These are phyloP conservation scores for Cladophialophora psammophila DNA, from an alignment of 2,329 filamentous ascomycete genomes.

Conservation along the genomic window DNA sequence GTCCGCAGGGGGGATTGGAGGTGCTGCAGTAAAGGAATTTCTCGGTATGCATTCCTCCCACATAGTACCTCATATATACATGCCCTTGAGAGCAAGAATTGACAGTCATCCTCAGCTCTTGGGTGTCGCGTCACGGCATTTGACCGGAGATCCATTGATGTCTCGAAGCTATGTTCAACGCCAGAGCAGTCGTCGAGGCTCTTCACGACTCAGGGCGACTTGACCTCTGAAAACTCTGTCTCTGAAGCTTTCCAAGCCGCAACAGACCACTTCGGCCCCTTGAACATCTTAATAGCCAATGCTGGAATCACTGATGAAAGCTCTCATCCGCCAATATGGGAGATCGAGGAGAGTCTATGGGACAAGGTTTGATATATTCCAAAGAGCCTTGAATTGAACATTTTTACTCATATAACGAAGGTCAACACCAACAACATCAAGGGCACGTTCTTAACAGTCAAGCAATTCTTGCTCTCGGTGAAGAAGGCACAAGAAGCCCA, in stretches of 20 bases:
- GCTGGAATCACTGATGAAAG: constrained; percentile 61
- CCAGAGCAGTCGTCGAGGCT: constrained; percentile 47
- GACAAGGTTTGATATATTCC: constrained; percentile 49
- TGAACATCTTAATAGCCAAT: constrained; percentile 62
- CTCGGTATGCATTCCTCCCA: constrained; percentile 50
- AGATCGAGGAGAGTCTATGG: constrained; percentile 60
- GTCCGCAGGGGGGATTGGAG: constrained; percentile 61
- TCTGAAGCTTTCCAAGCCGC: constrained; percentile 47
- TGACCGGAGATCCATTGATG: constrained; percentile 52
- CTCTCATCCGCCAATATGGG: constrained; percentile 60
- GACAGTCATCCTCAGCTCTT: constrained; percentile 49
- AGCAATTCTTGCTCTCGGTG: constrained; percentile 60
- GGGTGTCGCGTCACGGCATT: constrained; percentile 64
- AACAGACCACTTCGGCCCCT: constrained; percentile 54
- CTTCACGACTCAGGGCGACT: constrained; percentile 56
- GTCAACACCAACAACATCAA: constrained; percentile 59
- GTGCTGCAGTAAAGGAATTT: constrained; percentile 60
- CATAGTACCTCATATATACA: not conserved
- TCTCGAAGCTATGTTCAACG: constrained; percentile 40
- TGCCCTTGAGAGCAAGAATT: not conserved
- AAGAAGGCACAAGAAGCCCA: constrained; percentile 49
- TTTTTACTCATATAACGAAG: constrained; percentile 6
- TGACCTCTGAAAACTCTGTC: constrained; percentile 57
- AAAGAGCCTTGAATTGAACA: not conserved
- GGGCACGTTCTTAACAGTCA: constrained; percentile 63